These are phyloP conservation scores for Pleurozium schreberi DNA, from an alignment of 225 moss, liverwort and hornwort species.

Conservation along the genomic window DNA sequence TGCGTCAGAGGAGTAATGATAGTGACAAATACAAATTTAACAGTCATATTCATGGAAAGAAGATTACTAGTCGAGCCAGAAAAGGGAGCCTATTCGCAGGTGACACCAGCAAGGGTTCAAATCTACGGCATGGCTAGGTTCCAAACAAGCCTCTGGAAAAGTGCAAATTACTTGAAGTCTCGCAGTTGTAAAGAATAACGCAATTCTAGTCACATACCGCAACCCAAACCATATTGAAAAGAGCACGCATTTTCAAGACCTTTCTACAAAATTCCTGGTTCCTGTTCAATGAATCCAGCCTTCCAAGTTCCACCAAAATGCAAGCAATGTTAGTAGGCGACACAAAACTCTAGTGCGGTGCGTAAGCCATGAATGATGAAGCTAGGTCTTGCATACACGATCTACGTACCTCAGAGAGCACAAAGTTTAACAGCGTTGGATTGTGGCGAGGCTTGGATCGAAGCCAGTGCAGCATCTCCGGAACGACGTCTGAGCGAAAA, in stretches of 20 bases:
- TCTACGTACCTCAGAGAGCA: slow-evolving; percentile 4
- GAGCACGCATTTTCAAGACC: neutral
- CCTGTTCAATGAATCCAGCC: neutral
- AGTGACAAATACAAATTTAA: no score
- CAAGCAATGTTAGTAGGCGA: neutral
- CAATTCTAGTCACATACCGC: neutral
- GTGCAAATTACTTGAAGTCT: neutral
- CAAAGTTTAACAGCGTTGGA: neutral
- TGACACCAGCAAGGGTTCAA: no score
- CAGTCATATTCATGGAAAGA: no score
- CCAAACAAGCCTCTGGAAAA: neutral
- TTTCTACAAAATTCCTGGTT: no score
- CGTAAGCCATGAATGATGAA: neutral
- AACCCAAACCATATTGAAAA: neutral
- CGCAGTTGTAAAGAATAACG: neutral
- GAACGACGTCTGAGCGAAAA: slow-evolving; percentile 31
- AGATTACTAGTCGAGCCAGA: no score
- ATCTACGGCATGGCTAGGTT: no score
- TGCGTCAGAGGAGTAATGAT: no score
- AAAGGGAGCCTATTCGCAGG: no score
- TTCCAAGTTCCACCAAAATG: neutral
- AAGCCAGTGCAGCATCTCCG: slow-evolving; percentile 36
- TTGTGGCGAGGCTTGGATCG: neutral
- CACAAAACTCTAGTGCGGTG: neutral
- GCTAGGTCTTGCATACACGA: no score